Evolutionary conservation across 2,329 filamentous ascomycete species (phyloP).

Genomic region (Aureobasidium sp.): DNA sequence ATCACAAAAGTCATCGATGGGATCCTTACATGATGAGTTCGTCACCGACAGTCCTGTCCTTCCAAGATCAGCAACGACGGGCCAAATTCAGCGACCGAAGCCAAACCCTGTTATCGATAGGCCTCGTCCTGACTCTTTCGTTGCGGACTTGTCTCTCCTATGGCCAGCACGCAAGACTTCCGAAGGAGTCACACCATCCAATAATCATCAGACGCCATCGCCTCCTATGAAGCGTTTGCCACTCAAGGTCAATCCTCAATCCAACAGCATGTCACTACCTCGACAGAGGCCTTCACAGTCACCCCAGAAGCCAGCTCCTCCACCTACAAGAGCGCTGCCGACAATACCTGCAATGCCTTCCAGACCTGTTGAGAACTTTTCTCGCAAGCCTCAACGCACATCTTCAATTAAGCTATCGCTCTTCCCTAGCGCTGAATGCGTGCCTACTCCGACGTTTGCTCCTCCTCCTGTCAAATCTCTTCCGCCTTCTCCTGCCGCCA

Average conservation of each 20-base stretch:
- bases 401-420: slow-evolving; percentile 17
- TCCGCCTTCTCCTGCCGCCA: background rate
- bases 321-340: background rate
- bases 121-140: slow-evolving; percentile 19
- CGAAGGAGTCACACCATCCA: background rate
- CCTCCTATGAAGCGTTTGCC: background rate
- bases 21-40: background rate
- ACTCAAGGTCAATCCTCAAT: background rate
- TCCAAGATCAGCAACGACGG: background rate
- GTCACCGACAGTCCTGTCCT: background rate
- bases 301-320: background rate
- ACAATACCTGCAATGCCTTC: slow-evolving; percentile 1
- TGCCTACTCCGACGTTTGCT: slow-evolving; percentile 1
- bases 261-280: background rate
- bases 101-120: background rate
- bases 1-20: slow-evolving; percentile 1
- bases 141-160: slow-evolving; percentile 19
- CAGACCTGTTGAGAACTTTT: background rate
- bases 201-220: background rate
- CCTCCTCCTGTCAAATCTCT: background rate
- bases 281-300: background rate
- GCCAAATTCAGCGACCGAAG: background rate
- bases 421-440: slow-evolving; percentile 12
- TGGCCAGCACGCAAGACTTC: background rate
- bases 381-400: slow-evolving; percentile 2